Evolutionary conservation across 2,329 filamentous ascomycete genomes (phyloP).

Genomic region (Aspergillus piperis): DNA sequence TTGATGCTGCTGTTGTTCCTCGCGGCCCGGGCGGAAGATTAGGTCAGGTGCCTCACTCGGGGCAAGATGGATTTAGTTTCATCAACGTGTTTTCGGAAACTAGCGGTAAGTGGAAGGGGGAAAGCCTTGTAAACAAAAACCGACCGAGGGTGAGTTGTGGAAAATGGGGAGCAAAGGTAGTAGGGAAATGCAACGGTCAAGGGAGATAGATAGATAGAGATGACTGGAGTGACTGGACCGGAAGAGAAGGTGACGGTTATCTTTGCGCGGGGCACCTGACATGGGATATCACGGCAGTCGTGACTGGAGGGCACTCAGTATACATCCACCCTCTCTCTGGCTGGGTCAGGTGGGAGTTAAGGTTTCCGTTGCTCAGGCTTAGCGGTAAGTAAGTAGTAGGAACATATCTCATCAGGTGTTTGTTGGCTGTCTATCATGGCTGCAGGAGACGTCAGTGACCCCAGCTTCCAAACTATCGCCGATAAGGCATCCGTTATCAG

Average conservation of each 20-base stretch:
- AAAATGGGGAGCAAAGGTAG: neutral
- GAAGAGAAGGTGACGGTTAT: neutral
- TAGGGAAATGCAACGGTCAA: neutral
- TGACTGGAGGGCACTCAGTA: neutral
- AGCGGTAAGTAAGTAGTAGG: neutral
- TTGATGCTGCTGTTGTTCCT: constrained; percentile 7
- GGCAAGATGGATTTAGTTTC: neutral
- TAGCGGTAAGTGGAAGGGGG: neutral
- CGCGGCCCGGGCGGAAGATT: constrained; percentile 20
- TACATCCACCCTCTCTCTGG: neutral
- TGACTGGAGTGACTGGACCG: neutral
- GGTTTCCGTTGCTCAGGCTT: neutral
- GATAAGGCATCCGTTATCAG: constrained; percentile 9
- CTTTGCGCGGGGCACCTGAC: constrained; percentile 24
- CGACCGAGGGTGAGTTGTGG: neutral
- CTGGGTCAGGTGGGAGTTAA: neutral
- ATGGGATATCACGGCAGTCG: constrained; percentile 1
- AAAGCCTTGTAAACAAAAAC: neutral
- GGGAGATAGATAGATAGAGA: neutral
- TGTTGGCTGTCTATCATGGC: neutral
- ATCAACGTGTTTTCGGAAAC: constrained; percentile 1
- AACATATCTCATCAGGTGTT: constrained; percentile 15
- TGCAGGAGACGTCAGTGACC: neutral
- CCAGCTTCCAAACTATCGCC: neutral
- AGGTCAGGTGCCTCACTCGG: constrained; percentile 19